Percentiles rank a stretch among this genome's conserved stretches.
Evolutionary conservation across 768 basidiomycete species (phyloP).

Genomic region (Sistotremastrum niveocremeum): DNA sequence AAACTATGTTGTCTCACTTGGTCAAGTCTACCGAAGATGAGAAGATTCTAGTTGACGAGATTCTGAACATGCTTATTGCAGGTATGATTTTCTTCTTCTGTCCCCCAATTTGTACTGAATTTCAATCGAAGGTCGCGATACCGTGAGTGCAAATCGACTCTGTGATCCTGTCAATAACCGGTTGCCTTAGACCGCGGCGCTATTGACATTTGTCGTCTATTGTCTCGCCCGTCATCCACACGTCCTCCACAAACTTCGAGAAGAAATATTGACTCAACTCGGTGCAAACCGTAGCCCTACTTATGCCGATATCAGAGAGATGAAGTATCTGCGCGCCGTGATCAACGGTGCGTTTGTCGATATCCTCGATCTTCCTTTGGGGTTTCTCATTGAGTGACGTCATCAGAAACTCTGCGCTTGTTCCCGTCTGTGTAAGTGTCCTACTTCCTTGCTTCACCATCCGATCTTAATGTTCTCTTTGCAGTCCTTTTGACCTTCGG

Average conservation of each 20-base stretch:
- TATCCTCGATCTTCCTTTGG: neutral
- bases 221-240: conserved; percentile 40
- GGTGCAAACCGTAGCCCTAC: conserved; percentile 33
- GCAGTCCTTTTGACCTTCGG: conserved; percentile 19
- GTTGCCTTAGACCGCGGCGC: conserved; percentile 25
- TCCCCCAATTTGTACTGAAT: neutral
- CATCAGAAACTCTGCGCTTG: conserved; percentile 35
- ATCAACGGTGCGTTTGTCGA: conserved; percentile 30
- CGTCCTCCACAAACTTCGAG: conserved; percentile 30
- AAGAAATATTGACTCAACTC: conserved; percentile 34
- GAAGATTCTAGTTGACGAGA: conserved; percentile 35
- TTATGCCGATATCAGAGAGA: conserved; percentile 39
- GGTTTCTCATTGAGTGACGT: neutral
- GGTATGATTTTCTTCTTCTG: conserved; percentile 14
- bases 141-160: neutral
- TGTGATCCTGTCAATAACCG: neutral
- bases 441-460: neutral
- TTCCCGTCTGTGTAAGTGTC: conserved; percentile 30
- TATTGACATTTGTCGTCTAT: conserved; percentile 40
- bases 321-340: conserved; percentile 46
- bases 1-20: conserved; percentile 34
- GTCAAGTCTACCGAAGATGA: conserved; percentile 40
- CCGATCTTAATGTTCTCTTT: neutral
- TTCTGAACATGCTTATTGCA: conserved; percentile 42
- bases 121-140: conserved; percentile 2